Evolutionary conservation across 306 rosid genomes (phyloP).

Genomic region (Dryas drummondii): DNA sequence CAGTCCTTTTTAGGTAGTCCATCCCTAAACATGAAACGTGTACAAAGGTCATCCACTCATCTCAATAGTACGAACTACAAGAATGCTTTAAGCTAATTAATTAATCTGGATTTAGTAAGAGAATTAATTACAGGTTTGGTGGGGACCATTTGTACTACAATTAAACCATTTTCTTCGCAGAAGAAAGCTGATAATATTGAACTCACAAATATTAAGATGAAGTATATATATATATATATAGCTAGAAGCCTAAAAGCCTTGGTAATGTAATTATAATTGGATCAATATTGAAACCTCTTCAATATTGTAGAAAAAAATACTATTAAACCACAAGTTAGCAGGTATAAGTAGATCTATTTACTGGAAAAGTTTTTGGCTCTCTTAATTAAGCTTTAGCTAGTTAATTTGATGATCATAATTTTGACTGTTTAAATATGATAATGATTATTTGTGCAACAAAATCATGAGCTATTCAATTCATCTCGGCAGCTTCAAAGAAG

Average conservation of each 20-base stretch:
- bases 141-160: constrained; percentile 15
- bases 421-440: not conserved
- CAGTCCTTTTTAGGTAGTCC: constrained; percentile 45
- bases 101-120: not conserved
- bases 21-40: constrained; percentile 43
- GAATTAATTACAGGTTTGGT: constrained; percentile 3
- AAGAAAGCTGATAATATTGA: too few species aligned
- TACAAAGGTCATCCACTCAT: constrained; percentile 49
- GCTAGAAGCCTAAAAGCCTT: too few species aligned
- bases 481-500: too few species aligned
- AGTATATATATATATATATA: too few species aligned
- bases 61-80: constrained; percentile 27
- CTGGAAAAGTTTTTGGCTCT: not conserved
- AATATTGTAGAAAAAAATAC: too few species aligned
- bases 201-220: too few species aligned
- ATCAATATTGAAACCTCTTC: too few species aligned
- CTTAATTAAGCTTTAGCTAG: not conserved
- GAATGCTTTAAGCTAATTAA: constrained; percentile 15
- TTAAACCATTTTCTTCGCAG: too few species aligned
- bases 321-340: too few species aligned
- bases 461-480: too few species aligned
- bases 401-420: not conserved
- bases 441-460: too few species aligned
- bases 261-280: too few species aligned
- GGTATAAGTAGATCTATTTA: not conserved